Base-by-base conservation (phyloP, 345 rosid species). In the Corymbia maculata region DNA sequence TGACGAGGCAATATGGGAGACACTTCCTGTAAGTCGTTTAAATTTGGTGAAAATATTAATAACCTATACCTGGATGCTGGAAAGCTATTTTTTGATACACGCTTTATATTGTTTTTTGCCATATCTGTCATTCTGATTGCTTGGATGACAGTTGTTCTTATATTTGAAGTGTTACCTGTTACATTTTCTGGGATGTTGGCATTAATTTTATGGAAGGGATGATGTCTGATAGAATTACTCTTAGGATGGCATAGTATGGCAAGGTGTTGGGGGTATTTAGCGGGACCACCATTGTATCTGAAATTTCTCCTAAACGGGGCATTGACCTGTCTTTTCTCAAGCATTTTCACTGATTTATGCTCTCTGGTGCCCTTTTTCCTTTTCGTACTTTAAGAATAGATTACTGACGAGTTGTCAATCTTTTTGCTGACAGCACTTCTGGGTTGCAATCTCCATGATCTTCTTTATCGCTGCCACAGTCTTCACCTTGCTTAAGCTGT, bases 391-490 rank as follows among this genome's bases (percentile, higher is more conserved):
- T 44, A 51, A 44, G 13, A 53, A 51, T 49, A 87, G 26, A 86
- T 80, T 85, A 13, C 44, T 88, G 88, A 85, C 89, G 51, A 88
- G 79, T 51, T 57, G 53, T 68, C 68, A 28, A 22, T 87, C 85
- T 88, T 55, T 87, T 87, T 75, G 82, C 10, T 88, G 88, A 92
- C 92, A 97, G 99, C 99, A 97, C 92, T 96, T 97, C 87, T 97
- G 99, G 99, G 94, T 97, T 90, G 98, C 99, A 52, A 96, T 97
- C 86, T 96, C 99, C 89, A 97, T 97, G 99, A 95, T 97, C 91
- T 97, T 97, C 95, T 97, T 96, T 88, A 87, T 96, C 87, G 98
- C 98, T 86, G 99, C 98, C 86, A 96, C 99, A 64, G 89, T 96
- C 88, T 97, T 97, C 91, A 97, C 98, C 90, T 91, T 96, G 88